Evolutionary conservation across 441 rosid species (phyloP).

Genomic region (Pelargonium fulgidum): DNA sequence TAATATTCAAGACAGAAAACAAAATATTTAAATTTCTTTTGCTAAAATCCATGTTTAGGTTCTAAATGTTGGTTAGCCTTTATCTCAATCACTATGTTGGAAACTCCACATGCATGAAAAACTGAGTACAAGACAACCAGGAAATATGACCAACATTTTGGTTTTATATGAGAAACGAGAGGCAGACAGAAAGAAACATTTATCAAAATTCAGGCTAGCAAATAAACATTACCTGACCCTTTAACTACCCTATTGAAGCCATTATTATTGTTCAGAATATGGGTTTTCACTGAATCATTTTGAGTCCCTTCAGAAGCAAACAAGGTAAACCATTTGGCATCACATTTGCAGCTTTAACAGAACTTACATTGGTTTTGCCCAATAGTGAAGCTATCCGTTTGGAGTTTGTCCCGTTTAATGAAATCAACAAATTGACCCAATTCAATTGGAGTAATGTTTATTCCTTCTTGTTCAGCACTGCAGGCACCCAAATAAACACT

Average conservation of each 20-base stretch:
- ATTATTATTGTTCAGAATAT: neutral
- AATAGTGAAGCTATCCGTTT: slow-evolving; percentile 54
- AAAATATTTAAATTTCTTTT: neutral
- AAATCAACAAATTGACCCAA: slow-evolving; percentile 54
- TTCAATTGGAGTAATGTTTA: slow-evolving; percentile 49
- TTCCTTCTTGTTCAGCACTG: slow-evolving; percentile 75
- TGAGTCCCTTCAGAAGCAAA: neutral
- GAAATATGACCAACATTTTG: neutral
- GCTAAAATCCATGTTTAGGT: neutral
- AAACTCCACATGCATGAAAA: too few relatives aligned
- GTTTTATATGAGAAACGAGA: neutral
- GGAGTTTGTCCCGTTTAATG: slow-evolving; percentile 56
- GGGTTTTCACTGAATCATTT: neutral
- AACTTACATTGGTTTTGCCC: slow-evolving; percentile 62
- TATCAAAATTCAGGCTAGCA: neutral
- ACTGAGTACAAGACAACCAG: neutral
- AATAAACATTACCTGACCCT: neutral
- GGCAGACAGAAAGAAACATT: neutral
- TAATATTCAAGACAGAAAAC: neutral
- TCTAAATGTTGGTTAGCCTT: too few relatives aligned
- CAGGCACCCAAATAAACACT: slow-evolving; percentile 22
- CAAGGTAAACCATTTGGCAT: neutral
- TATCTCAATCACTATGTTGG: too few relatives aligned
- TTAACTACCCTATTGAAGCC: neutral
- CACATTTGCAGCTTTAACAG: slow-evolving; percentile 6